phyloP scores from a whole-genome alignment of 805 yeast genomes.

The Scheffersomyces coipomensis region DNA sequence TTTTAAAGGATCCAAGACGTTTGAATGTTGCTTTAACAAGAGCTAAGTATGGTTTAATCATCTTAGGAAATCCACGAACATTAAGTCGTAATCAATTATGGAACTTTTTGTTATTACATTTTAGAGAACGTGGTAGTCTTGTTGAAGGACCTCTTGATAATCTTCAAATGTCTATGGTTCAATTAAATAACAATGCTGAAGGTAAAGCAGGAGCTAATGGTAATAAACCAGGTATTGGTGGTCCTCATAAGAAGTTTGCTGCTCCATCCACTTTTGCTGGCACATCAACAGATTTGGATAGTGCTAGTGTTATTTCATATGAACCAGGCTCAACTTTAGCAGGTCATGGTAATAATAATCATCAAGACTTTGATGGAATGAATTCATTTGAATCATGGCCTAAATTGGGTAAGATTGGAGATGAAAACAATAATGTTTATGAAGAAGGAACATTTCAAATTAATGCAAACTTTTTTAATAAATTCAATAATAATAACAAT shows the following conservation, averaged over 20 bases:
- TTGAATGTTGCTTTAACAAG: conserved; percentile 45
- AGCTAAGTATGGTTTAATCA: conserved; percentile 42
- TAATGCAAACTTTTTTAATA: conserved; percentile 33
- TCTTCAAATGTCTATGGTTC: conserved; percentile 69
- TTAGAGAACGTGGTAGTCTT: conserved; percentile 78
- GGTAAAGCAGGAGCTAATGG: neutral
- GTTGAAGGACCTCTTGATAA: conserved; percentile 88
- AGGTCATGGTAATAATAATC: conserved; percentile 1
- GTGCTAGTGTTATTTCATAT: conserved; percentile 26
- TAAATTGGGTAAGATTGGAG: conserved; percentile 13
- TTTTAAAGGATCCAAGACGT: conserved; percentile 43
- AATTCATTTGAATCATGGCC: conserved; percentile 27
- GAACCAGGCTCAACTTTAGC: conserved; percentile 10
- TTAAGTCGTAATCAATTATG: conserved; percentile 70
- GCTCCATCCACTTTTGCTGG: conserved; percentile 10
- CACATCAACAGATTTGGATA: conserved; percentile 20
- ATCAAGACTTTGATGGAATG: no score
- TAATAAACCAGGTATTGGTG: neutral
- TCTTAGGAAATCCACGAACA: conserved; percentile 83
- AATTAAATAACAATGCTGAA: conserved; percentile 21
- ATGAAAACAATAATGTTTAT: conserved; percentile 9
- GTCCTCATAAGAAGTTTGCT: conserved; percentile 7
- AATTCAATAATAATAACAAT: conserved; percentile 16
- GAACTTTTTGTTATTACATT: conserved; percentile 75
- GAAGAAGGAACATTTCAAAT: conserved; percentile 7